phyloP scores from a whole-genome alignment of 176 grass and related monocot genomes.

The Eleusine indica region DNA sequence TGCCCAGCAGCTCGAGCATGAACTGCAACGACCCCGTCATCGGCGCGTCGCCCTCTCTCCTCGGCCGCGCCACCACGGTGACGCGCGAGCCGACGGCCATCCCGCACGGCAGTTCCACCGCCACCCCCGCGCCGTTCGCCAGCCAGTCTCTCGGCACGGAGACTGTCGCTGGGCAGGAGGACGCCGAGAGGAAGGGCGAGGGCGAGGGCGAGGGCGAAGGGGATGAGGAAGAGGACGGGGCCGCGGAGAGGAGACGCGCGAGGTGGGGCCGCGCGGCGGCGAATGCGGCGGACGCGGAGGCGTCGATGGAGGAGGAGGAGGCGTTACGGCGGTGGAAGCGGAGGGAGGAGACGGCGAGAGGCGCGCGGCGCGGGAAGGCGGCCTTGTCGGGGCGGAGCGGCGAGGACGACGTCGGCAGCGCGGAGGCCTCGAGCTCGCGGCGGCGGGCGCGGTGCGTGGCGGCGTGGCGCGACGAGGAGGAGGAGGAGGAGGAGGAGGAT shows the following conservation, averaged over 20 bases:
- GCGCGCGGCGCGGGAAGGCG: slow-evolving; percentile 31
- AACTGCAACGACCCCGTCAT: slow-evolving; percentile 67
- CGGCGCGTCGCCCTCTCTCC: slow-evolving; percentile 36
- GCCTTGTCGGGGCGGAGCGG: slow-evolving; percentile 14
- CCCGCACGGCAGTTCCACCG: slow-evolving; percentile 72
- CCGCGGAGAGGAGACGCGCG: neutral
- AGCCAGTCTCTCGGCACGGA: neutral
- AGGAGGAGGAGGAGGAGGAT: neutral
- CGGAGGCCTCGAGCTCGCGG: slow-evolving; percentile 42
- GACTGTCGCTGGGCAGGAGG: slow-evolving; percentile 55
- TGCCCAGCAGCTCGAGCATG: slow-evolving; percentile 82
- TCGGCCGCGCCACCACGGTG: slow-evolving; percentile 68
- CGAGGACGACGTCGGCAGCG: neutral
- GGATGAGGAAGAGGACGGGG: neutral
- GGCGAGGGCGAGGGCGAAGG: slow-evolving; percentile 32
- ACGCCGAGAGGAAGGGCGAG: neutral
- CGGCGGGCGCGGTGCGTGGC: slow-evolving; percentile 26
- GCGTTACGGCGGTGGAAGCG: slow-evolving; percentile 17
- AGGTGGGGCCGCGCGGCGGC: slow-evolving; percentile 35
- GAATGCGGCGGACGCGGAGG: slow-evolving; percentile 42
- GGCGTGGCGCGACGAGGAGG: neutral
- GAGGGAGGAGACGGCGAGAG: slow-evolving; percentile 42
- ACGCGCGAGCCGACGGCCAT: slow-evolving; percentile 71
- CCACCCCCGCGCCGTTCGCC: slow-evolving; percentile 14
- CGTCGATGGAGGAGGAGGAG: slow-evolving; percentile 32